Evolutionary conservation across 768 basidiomycete species (phyloP), one percentile per base, ranked within the genome.

Genomic region (Leccinum obscurum): DNA sequence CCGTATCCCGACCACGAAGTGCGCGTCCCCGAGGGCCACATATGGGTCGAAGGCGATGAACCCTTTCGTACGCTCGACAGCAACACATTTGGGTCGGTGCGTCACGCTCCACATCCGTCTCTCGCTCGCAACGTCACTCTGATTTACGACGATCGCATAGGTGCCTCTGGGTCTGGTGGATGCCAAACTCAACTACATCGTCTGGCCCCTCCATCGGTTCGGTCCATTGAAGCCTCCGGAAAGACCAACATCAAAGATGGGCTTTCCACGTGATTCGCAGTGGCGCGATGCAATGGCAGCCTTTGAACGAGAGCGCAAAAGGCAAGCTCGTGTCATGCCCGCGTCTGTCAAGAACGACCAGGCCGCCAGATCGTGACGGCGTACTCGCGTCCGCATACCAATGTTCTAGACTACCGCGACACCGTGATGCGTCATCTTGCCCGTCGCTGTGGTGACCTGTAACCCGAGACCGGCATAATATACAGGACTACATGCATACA

Each of bases 81-180:
- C 75, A 90, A 90, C 69, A 71, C 76, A 1, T 89, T 88, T 70
- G 89, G 90, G 7, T 85, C 89, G 9, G 88, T 89, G 68, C 61
- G 80, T 73, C 14, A 49, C 41, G 2, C 13, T 14, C 55, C 6
- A 59, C 7, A 60, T 0, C 24, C 11, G 11, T 62, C 13, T 39
- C 60, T 39, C 55, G 53, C 54, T 39, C 55, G 5, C 1, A 14
- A 15, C 3, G 41, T 44, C 14, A 5, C 35, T 41, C 4, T 9
- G 24, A 48, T 14, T 32, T 57, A 49, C n/a, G 22, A 22, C 20
- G n/a, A 24, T 10, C 11, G 34, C 24, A 39, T 32, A 62, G 66
- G 66, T 86, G 5, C 80, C 85, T 1, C 67, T 77, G 30, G 80
- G 76, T 11, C 74, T 85, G 55, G 73, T 85, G 39, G 78, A 85